A percentile compares a stretch with the other conserved stretches of the same genome.
phyloP scores from a whole-genome alignment of 495 filamentous ascomycete species.

The Tuber borchii region DNA sequence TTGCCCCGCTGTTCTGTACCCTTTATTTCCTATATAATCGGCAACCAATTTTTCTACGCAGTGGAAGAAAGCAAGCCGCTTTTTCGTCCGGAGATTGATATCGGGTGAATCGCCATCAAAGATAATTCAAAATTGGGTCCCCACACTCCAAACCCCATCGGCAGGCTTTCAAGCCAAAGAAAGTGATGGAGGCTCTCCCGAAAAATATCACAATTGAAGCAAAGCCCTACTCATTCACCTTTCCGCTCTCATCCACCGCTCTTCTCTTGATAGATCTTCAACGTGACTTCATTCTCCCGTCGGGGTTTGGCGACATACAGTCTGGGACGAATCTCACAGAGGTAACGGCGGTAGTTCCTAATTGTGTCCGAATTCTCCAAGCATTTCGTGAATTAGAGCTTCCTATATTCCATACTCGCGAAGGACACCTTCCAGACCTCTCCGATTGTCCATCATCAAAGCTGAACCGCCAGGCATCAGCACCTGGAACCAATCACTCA shows the following conservation, averaged over 20 bases:
- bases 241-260: conserved; percentile 42
- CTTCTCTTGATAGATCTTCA: conserved; percentile 46
- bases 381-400: conserved; percentile 55
- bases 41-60: not conserved
- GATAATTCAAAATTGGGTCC: conserved; percentile 1
- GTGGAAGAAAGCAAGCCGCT: not conserved
- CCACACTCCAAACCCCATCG: not conserved
- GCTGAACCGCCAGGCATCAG: conserved; percentile 46
- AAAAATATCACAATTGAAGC: conserved; percentile 37
- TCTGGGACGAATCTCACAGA: conserved; percentile 13
- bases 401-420: conserved; percentile 63
- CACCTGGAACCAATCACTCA: conserved; percentile 44
- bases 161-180: not conserved
- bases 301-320: conserved; percentile 42
- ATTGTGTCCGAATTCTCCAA: conserved; percentile 48
- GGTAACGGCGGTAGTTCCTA: conserved; percentile 7
- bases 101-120: not conserved
- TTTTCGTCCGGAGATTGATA: not conserved
- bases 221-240: conserved; percentile 44
- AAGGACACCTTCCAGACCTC: conserved; percentile 50
- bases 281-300: conserved; percentile 42
- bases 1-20: not conserved
- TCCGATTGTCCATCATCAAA: conserved; percentile 52
- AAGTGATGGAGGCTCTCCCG: conserved; percentile 7
- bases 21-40: not conserved